Evolutionary conservation across 1,284 basidiomycete genomes (phyloP), one percentile per base, ranked within the genome.

Genomic region (Sanghuangporus weigelae): DNA sequence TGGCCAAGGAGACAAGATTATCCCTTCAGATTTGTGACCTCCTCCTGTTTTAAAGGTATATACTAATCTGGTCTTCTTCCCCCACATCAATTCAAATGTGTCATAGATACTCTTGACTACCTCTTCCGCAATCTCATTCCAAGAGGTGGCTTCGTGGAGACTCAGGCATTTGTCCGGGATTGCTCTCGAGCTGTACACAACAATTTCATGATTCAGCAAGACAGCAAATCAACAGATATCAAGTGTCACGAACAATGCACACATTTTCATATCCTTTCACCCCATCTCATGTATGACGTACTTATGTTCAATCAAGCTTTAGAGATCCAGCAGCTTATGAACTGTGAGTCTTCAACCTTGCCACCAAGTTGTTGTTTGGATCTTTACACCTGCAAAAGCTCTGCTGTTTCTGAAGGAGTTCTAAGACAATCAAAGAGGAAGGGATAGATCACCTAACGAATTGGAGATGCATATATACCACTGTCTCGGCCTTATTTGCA

Each of bases 231-330:
- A 1, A 73, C 92, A 51, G 92, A 94, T 0, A 95, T 97, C 59
- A 90, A 93, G 69, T 95, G 92, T 69, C 91, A 96, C 69, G 95
- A 96, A 71, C 87, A 96, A 59, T 97, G 96, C 69, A 95, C 92
- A 26, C 84, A 96, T 21, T 98, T 93, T 72, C 96, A 98, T 73
- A 94, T 98, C 60, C 79, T 98, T 1, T 90, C 90, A 4, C 75
- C 98, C 46, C 92, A 97, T 69, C 78, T 91, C 55, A 84, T 86
- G 73, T 84, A 84, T 44, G 84, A 86, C 69, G 79, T 78, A 64
- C 66, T 75, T 2, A 79, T 79, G 2, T 92, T 93, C 73, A 88
- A 86, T 42, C 76, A 91, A 63, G 81, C 84, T n/a, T 75, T 95
- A 74, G 95, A 96, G 74, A 86, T 93, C 65, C 92, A 95, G 72